Base-by-base conservation (phyloP, 306 rosid genomes). In the Acacia confusa region DNA sequence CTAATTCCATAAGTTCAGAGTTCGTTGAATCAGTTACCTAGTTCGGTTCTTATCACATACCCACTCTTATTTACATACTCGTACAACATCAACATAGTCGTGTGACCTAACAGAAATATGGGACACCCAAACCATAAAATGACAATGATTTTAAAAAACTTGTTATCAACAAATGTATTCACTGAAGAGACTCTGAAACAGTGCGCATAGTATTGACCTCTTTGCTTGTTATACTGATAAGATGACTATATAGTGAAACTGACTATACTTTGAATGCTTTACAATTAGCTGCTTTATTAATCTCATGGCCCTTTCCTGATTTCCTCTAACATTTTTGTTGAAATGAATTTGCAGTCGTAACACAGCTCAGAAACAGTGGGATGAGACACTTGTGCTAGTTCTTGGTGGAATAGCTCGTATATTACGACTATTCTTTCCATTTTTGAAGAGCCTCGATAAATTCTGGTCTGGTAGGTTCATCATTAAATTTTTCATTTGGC, bases 361-460 rank as follows among this genome's bases (percentile, higher is more conserved):
- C 88, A 95, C 99, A 2, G 97, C 95, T 87, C 99, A 95, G 88
- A 95, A 95, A 84, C 99, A 95, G 86, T 95, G 99, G 99, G 99
- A 95, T 82, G 99, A 95, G 87, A 91, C 99, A 36, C 92, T 95
- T 44, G 95, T 93, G 78, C 90, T 95, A 53, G 97, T 95, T 84
- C 92, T 93, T 79, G 97, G 95, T 74, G 97, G 99, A 81, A 87
- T 95, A 87, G 91, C 97, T 28, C 99, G 99, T 52, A 88, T 95
- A 83, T 84, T 95, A 41, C 92, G 99, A 22, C 76, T 94, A 76
- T 95, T 90, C 90, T 95, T 95, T 84, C 99, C 99, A 43, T 92
- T 90, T 84, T 88, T 95, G 79, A 88, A 87, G 83, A 89, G 87
- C 87, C 85, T 95, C 74, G 89, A 76, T 77, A 91, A 94, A 83